Base-by-base conservation (phyloP, 2,329 filamentous ascomycete genomes). In the Aureobasidium pullulans region DNA sequence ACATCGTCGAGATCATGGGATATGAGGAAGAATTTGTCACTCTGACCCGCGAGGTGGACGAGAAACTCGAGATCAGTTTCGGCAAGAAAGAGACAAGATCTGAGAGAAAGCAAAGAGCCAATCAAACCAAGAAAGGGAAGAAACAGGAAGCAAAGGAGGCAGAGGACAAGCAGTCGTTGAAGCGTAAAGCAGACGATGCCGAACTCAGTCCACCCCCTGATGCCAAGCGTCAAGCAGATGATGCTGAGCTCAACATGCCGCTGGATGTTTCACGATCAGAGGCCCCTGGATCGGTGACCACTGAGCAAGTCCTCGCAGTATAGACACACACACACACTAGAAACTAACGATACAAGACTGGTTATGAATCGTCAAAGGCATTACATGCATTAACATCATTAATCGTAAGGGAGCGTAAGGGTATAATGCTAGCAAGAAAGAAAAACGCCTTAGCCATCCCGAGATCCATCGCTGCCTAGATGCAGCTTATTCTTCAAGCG, bases 11-110 rank as follows among this genome's bases (percentile, higher is more conserved):
- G 60, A 75, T 80, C 1, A 73, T 97, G 32, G 83, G 80, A 0
- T 79, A 89, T 37, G 79, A 84, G 1, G 62, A 62, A 34, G 79
- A 86, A 60, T 72, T 95, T 46, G 67, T 84, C 19, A 81, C 84
- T 34, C 73, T 77, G 61, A 92, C 92, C 0, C 77, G 77, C 46
- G 81, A 83, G 6, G 77, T 86, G 4, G 92, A 96, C 68, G 71
- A 78, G 57, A 76, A 79, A 34, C 74, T 90, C 13, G 83, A 81
- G 15, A 77, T 90, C 58, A 69, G 68, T 16, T 64, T 64, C 6
- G 69, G 69, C 39, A 79, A 82, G 60, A 75, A 73, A 61, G 79
- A 82, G 49, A 74, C 72, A 9, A 76, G 75, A 44, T 75, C 74
- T 13, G 68, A 77, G 56, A 75, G 76, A 49, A 78, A 76, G 59